A percentile compares a stretch with the other conserved stretches of the same genome.
These are phyloP conservation scores for Xylariaceae sp. DNA, from an alignment of 2,329 filamentous ascomycete species.

Conservation along the genomic window DNA sequence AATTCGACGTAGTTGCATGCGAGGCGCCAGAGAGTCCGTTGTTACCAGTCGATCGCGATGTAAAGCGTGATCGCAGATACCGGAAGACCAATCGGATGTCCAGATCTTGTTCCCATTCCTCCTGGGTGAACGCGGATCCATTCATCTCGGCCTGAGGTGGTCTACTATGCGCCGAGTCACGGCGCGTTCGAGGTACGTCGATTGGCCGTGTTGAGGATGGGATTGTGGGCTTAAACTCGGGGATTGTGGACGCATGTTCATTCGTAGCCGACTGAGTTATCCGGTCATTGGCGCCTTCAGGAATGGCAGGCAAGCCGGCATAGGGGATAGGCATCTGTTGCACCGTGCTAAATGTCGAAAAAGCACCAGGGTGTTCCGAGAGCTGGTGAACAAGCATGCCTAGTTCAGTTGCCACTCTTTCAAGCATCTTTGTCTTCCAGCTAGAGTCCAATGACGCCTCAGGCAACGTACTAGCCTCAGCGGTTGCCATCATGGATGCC, in stretches of 20 bases:
- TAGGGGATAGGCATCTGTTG: slow-evolving; percentile 69
- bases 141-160: slow-evolving; percentile 21
- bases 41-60: slow-evolving; percentile 45
- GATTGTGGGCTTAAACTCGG: slow-evolving; percentile 50
- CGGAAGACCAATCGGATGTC: slow-evolving; percentile 90
- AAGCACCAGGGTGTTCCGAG: slow-evolving; percentile 83
- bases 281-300: slow-evolving; percentile 45
- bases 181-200: slow-evolving; percentile 33
- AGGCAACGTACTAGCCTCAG: slow-evolving; percentile 26
- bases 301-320: slow-evolving; percentile 69
- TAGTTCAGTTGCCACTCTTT: slow-evolving; percentile 82
- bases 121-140: slow-evolving; percentile 52
- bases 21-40: slow-evolving; percentile 44
- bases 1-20: slow-evolving; percentile 48
- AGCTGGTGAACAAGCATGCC: slow-evolving; percentile 80
- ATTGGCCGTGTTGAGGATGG: slow-evolving; percentile 36
- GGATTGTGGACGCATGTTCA: slow-evolving; percentile 50
- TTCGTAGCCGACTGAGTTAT: slow-evolving; percentile 35
- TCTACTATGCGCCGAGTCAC: slow-evolving; percentile 14
- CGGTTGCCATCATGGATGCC: slow-evolving; percentile 35
- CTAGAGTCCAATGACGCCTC: slow-evolving; percentile 40
- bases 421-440: slow-evolving; percentile 78
- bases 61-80: slow-evolving; percentile 76
- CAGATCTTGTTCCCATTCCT: slow-evolving; percentile 92
- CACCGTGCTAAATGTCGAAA: slow-evolving; percentile 72